Base-by-base conservation (phyloP, 2,329 filamentous ascomycete species). In the Metarhizium sp. region DNA sequence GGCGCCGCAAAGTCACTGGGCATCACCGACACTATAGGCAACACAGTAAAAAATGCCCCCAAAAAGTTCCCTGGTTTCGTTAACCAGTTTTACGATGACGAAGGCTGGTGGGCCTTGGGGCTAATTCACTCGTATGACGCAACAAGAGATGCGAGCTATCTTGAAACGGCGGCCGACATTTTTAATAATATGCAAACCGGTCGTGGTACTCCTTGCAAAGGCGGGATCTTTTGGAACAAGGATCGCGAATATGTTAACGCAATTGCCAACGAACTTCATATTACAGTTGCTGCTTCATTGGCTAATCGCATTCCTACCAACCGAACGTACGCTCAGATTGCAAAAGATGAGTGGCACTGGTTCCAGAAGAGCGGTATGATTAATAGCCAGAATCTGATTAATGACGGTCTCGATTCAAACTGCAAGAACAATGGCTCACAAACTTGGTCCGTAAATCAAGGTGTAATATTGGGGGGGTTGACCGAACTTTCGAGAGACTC, bases 51-150 rank as follows among this genome's bases (percentile, higher is more conserved):
- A 47, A 69, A 74, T 50, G 77, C 76, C 2, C 77, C 78, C 59
- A 67, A 66, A 57, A 67, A 68, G 10, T 69, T 66, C 52, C 60
- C 63, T 29, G 66, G 72, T 51, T 81, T 79, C 61, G 64, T 75
- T 51, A 79, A 81, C 58, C 71, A 75, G 10, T 82, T 69, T 56
- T 81, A 81, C 59, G 82, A 85, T 59, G 81, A 85, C 61, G 78
- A 81, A 62, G 76, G 79, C 13, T 85, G 81, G 81, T 85, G 81
- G 81, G 80, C 76, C 8, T 71, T 84, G 55, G 81, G 73, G 29
- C 77, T 81, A 71, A 78, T 85, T 53, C 74, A 77, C 34, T 71
- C 78, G 6, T 82, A 75, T 61, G 81, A 85, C 61, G 68, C 80
- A 18, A 81, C 80, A 0, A 67, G 71, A 2, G 69, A 82, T 47